A percentile compares a stretch with the other conserved stretches of the same genome.
Conservation (phyloP, 2,329 filamentous ascomycete genomes). For the Parastagonospora avenae region DNA sequence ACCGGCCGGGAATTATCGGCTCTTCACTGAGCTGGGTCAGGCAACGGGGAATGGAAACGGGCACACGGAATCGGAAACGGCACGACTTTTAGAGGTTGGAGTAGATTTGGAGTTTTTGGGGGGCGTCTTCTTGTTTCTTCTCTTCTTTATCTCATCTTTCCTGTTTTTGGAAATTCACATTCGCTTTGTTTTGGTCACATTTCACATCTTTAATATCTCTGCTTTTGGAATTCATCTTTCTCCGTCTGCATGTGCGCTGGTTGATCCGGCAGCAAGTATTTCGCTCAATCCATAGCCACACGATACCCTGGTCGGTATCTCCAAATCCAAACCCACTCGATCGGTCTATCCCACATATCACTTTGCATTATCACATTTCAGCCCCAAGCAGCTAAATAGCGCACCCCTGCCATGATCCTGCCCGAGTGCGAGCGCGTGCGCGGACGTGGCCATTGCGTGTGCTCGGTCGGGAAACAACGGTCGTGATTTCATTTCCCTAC, state of each 20-base stretch:
- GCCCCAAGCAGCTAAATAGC: neutral
- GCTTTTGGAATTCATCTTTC: neutral
- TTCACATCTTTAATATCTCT: neutral
- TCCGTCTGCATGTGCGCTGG: neutral
- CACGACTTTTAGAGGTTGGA: constrained; percentile 9
- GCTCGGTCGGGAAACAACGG: neutral
- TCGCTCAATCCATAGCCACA: neutral
- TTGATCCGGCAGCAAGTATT: neutral
- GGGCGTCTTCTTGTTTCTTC: neutral
- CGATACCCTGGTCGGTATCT: neutral
- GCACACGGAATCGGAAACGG: constrained; percentile 5
- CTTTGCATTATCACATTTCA: neutral
- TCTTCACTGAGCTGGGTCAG: neutral
- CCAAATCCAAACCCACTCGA: neutral
- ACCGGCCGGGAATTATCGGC: neutral
- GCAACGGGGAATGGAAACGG: neutral
- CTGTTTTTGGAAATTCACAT: neutral
- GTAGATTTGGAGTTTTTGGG: constrained; percentile 2
- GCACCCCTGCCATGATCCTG: neutral
- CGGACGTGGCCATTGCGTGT: neutral
- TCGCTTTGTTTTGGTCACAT: neutral
- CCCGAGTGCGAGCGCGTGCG: neutral
- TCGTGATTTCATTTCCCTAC: constrained; percentile 24
- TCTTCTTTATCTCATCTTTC: neutral
- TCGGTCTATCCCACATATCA: neutral